A percentile compares a stretch with the other conserved stretches of the same genome.
phyloP scores from a whole-genome alignment of 208 protist species.

The Trypanosomatidae sp. region DNA sequence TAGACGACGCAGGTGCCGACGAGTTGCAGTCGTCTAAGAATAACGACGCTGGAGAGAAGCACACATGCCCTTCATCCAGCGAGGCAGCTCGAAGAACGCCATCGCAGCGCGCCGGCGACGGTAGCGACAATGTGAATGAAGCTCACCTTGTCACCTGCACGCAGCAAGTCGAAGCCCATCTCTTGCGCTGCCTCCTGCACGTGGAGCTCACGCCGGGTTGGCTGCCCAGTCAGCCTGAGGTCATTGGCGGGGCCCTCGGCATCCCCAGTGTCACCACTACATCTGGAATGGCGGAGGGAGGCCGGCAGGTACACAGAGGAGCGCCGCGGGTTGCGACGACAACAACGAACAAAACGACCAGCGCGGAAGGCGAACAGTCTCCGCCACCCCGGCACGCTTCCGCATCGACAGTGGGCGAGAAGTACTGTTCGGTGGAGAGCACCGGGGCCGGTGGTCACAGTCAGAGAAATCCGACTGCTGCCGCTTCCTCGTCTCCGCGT shows the following conservation, averaged over 20 bases:
- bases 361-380: neutral
- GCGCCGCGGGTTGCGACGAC: neutral
- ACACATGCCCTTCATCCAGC: neutral
- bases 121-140: neutral
- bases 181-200: conserved; percentile 28
- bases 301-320: neutral
- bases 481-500: neutral
- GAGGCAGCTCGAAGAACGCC: neutral
- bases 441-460: neutral
- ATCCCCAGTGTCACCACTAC: neutral
- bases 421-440: neutral
- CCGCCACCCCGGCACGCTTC: conserved; percentile 6
- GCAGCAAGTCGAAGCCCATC: conserved; percentile 3
- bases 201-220: conserved; percentile 7
- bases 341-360: neutral
- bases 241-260: conserved; percentile 6
- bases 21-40: neutral
- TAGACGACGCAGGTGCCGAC: neutral
- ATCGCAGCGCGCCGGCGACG: neutral
- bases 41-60: neutral
- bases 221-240: conserved; percentile 19
- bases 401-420: neutral
- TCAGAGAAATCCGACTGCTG: neutral
- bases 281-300: neutral
- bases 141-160: neutral